phyloP scores from a whole-genome alignment of 352 stramenopile species.

The Pythium dissimile region DNA sequence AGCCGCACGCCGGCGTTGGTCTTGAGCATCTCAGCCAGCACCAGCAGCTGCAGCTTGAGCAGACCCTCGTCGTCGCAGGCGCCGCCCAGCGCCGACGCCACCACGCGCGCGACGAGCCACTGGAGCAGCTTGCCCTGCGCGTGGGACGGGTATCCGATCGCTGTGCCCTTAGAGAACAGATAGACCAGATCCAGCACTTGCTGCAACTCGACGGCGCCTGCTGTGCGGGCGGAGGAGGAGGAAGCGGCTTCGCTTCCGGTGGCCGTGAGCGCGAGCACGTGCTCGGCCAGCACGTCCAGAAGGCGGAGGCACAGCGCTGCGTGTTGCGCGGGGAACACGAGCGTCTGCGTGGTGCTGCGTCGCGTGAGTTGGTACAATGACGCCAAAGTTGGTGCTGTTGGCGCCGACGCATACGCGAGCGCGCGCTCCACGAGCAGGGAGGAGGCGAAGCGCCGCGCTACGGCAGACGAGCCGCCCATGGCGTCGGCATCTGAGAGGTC shows the following conservation, averaged over 20 bases:
- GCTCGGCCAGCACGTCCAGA: conserved; percentile 57
- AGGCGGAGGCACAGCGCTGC: conserved; percentile 41
- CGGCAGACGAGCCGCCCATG: conserved; percentile 28
- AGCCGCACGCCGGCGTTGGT: conserved; percentile 68
- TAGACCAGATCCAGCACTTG: conserved; percentile 65
- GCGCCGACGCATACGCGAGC: conserved; percentile 36
- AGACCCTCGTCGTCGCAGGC: conserved; percentile 40
- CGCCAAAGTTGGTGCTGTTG: conserved; percentile 26
- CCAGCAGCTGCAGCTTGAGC: conserved; percentile 68
- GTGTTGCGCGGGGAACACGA: conserved; percentile 47
- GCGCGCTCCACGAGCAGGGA: conserved; percentile 32
- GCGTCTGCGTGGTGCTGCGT: conserved; percentile 32
- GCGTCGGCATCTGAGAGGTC: conserved; percentile 41
- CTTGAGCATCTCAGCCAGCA: conserved; percentile 64
- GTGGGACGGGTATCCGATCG: conserved; percentile 74
- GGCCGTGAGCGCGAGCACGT: conserved; percentile 23
- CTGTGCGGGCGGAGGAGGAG: no score
- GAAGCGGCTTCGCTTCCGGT: no score
- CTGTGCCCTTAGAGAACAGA: conserved; percentile 44
- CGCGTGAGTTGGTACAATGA: conserved; percentile 44
- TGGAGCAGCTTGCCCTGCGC: conserved; percentile 61
- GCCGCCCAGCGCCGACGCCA: conserved; percentile 36
- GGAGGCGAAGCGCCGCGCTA: conserved; percentile 24
- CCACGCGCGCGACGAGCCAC: conserved; percentile 51
- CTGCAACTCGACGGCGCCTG: conserved; percentile 20